Conservation (phyloP, 169 alveolate species). For the Cryptosporidium muris region DNA sequence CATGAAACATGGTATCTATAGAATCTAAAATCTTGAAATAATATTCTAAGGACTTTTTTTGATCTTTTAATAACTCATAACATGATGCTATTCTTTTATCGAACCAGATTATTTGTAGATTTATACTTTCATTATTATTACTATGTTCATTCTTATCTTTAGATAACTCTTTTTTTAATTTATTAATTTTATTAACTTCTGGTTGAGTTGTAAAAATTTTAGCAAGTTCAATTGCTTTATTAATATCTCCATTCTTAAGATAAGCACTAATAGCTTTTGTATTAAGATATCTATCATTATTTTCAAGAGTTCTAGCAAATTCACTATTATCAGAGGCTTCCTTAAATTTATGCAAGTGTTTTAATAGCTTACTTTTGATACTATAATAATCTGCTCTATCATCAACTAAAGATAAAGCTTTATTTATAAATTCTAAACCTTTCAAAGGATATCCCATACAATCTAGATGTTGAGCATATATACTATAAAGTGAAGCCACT, state of each 20-base stretch:
- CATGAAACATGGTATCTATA: slow-evolving; percentile 85
- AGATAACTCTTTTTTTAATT: slow-evolving; percentile 3
- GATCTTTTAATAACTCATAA: slow-evolving; percentile 73
- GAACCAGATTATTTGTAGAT: slow-evolving; percentile 48
- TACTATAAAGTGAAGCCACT: slow-evolving; percentile 14
- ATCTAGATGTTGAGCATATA: slow-evolving; percentile 74
- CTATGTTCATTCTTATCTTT: background rate
- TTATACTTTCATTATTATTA: slow-evolving; percentile 11
- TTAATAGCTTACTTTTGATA: slow-evolving; percentile 71
- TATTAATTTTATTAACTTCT: background rate
- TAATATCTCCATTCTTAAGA: slow-evolving; percentile 17
- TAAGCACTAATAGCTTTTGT: slow-evolving; percentile 60
- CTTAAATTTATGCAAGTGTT: slow-evolving; percentile 72
- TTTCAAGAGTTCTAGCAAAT: slow-evolving; percentile 54
- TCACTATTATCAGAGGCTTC: slow-evolving; percentile 65
- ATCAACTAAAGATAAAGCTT: slow-evolving; percentile 58
- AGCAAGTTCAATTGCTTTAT: slow-evolving; percentile 11
- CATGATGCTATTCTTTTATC: slow-evolving; percentile 26
- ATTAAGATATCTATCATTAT: slow-evolving; percentile 64
- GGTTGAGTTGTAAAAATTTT: background rate
- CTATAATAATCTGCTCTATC: slow-evolving; percentile 64
- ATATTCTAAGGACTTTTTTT: slow-evolving; percentile 67
- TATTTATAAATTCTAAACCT: slow-evolving; percentile 64
- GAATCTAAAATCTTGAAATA: slow-evolving; percentile 83
- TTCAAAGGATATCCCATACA: slow-evolving; percentile 50